A percentile compares a stretch with the other conserved stretches of the same genome.
Evolutionary conservation across 305 asterid genomes (phyloP).

Genomic region (Solanum hybrid): DNA sequence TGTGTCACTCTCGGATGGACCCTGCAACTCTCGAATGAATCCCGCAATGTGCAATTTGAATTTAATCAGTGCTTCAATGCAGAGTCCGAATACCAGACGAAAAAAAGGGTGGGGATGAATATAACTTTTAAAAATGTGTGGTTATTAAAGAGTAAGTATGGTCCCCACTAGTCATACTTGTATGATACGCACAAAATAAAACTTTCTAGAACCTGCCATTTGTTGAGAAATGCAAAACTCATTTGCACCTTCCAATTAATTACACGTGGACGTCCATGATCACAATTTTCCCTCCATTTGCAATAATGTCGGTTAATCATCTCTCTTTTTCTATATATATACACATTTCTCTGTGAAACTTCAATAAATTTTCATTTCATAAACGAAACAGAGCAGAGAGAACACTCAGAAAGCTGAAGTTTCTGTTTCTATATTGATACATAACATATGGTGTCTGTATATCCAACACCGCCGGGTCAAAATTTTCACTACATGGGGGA

Average conservation of each 20-base stretch:
- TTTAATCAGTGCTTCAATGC: background rate
- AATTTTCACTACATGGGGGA: conserved; percentile 36
- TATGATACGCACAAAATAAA: background rate
- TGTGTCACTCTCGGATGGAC: background rate
- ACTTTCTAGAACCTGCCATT: background rate
- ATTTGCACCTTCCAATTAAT: background rate
- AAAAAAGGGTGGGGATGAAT: background rate
- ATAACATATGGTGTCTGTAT: conserved; percentile 63
- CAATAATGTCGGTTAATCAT: conserved; percentile 28
- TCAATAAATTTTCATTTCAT: background rate
- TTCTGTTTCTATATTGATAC: background rate
- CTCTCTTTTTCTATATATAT: background rate
- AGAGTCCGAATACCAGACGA: too few species aligned
- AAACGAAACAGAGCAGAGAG: background rate
- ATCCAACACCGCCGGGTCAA: conserved; percentile 48
- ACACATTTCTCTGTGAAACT: background rate
- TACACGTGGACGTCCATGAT: conserved; percentile 54
- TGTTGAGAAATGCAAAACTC: background rate
- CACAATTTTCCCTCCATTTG: conserved; percentile 6
- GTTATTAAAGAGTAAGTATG: background rate
- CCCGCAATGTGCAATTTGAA: too few species aligned
- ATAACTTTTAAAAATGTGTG: background rate
- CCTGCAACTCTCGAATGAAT: background rate
- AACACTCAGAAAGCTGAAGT: background rate
- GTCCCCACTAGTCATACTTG: background rate